Conservation (phyloP, 1,284 basidiomycete genomes). For the Ustilago hordei region DNA sequence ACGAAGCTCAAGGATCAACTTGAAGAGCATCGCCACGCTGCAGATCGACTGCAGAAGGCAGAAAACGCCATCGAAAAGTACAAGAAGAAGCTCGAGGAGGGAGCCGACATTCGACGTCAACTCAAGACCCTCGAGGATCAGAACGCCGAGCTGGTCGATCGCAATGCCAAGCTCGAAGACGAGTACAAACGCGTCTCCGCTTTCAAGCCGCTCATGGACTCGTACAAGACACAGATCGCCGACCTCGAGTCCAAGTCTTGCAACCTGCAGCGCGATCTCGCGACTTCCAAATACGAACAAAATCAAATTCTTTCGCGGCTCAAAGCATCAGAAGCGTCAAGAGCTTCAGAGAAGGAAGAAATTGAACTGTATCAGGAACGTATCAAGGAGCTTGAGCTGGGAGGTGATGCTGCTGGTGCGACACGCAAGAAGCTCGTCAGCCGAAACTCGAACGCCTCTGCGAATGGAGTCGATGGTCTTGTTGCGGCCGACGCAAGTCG, state of each 20-base stretch:
- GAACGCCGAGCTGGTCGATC: conserved; percentile 89
- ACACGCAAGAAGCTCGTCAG: conserved; percentile 68
- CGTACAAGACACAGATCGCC: conserved; percentile 87
- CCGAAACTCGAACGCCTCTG: conserved; percentile 44
- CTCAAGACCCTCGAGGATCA: conserved; percentile 90
- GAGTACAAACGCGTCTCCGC: conserved; percentile 87
- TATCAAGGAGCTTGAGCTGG: conserved; percentile 86
- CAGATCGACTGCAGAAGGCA: conserved; percentile 89
- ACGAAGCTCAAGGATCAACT: conserved; percentile 87
- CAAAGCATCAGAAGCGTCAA: conserved; percentile 75
- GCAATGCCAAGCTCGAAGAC: conserved; percentile 88
- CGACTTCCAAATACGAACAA: conserved; percentile 54
- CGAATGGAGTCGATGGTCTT: conserved; percentile 56
- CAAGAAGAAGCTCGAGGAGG: conserved; percentile 96
- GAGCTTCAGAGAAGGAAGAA: conserved; percentile 83
- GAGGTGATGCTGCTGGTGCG: conserved; percentile 68
- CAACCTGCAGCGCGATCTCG: conserved; percentile 75
- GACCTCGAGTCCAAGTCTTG: conserved; percentile 82
- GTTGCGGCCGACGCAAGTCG: conserved; percentile 43
- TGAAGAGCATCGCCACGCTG: conserved; percentile 83
- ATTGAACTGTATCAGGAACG: conserved; percentile 90
- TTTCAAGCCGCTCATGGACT: conserved; percentile 90
- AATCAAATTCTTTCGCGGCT: conserved; percentile 55
- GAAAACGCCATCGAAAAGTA: conserved; percentile 99
- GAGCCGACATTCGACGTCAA: conserved; percentile 85